Conservation (phyloP, 768 basidiomycete genomes). For the Vararia minispora region DNA sequence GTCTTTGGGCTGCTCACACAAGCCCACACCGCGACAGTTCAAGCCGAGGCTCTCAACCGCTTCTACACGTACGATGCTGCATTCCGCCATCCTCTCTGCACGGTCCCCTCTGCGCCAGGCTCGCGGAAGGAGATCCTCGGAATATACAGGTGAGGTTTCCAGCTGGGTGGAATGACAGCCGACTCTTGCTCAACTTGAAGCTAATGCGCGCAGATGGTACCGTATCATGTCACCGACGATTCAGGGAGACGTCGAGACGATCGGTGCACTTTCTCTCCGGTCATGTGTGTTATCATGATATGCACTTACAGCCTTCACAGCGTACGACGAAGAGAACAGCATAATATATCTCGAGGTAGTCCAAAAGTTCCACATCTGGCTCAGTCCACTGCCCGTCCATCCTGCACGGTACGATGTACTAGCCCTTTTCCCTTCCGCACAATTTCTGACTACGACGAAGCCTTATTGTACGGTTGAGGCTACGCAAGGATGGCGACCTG, state of each 20-base stretch:
- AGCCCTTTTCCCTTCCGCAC: not conserved
- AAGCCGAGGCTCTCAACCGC: conserved; percentile 11
- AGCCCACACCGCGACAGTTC: not conserved
- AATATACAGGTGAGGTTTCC: too few relatives aligned
- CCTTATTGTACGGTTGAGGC: conserved; percentile 37
- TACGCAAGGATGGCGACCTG: conserved; percentile 30
- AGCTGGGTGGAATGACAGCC: conserved; percentile 24
- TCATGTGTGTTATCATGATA: conserved; percentile 3
- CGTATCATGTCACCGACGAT: conserved; percentile 47
- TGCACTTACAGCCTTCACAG: conserved; percentile 19
- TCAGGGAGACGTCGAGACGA: conserved; percentile 27
- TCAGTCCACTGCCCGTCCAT: conserved; percentile 31
- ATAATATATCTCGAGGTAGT: conserved; percentile 39
- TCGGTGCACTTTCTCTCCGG: too few relatives aligned
- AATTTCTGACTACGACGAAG: conserved; percentile 18
- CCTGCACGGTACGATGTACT: conserved; percentile 31
- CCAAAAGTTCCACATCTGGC: conserved; percentile 43
- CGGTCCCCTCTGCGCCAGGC: conserved; percentile 31
- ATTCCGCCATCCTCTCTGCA: conserved; percentile 50
- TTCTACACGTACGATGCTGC: conserved; percentile 45
- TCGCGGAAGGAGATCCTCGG: conserved; percentile 45
- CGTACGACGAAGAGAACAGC: conserved; percentile 33
- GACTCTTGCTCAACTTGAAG: not conserved
- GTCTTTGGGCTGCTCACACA: conserved; percentile 1
- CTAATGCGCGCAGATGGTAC: conserved; percentile 36